phyloP scores from a whole-genome alignment of 345 rosid species.

The Crucihimalaya himalaica region DNA sequence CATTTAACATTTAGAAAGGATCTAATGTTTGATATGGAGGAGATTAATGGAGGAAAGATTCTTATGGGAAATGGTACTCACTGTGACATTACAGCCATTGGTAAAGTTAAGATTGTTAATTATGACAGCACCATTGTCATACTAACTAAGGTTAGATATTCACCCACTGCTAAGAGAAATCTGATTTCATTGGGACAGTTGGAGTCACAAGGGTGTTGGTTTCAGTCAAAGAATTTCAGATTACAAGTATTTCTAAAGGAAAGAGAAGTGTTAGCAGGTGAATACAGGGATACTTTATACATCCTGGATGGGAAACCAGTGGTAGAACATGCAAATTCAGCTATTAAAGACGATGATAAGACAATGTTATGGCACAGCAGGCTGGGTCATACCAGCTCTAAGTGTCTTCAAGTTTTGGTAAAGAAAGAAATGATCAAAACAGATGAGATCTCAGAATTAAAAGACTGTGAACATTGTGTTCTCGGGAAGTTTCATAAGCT shows the following conservation, averaged over 20 bases:
- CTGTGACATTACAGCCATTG: background rate
- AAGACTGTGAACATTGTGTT: background rate
- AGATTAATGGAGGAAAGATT: background rate
- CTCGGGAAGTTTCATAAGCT: background rate
- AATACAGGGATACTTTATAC: background rate
- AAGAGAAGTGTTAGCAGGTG: background rate
- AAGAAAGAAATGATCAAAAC: background rate
- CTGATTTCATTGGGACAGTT: background rate
- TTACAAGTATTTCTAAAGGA: background rate
- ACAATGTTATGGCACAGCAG: background rate
- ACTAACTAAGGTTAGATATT: background rate
- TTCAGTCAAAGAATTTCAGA: background rate
- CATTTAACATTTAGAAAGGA: background rate
- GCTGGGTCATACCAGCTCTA: background rate
- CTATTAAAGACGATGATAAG: background rate
- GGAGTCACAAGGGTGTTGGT: background rate
- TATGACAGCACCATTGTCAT: background rate
- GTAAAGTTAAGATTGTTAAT: background rate
- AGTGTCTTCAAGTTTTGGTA: background rate
- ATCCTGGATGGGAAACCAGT: background rate
- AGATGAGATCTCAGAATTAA: background rate
- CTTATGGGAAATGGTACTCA: background rate
- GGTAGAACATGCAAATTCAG: background rate
- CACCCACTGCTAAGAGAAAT: background rate
- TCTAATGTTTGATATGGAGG: background rate